A percentile compares a stretch with the other conserved stretches of the same genome.
Conservation (phyloP, 768 basidiomycete species). For the Trichaptum fuscoviolaceum region DNA sequence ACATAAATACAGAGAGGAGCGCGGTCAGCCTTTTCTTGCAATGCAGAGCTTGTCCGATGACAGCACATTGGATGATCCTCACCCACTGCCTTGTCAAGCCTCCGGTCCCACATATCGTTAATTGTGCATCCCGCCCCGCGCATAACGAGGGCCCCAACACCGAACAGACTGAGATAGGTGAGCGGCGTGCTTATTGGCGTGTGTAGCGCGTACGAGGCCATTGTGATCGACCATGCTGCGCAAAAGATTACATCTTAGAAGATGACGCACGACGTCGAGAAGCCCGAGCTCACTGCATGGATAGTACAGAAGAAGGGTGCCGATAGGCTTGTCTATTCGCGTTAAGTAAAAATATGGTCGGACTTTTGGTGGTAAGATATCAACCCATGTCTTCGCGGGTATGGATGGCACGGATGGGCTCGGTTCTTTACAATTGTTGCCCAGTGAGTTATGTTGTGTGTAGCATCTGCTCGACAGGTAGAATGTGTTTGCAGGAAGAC, state of each 20-base stretch:
- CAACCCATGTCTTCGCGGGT: conserved; percentile 53
- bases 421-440: background rate
- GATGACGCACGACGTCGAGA: background rate
- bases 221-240: conserved; percentile 95
- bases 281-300: conserved; percentile 72
- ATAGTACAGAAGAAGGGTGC: conserved; percentile 85
- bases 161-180: conserved; percentile 79
- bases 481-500: background rate
- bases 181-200: conserved; percentile 63
- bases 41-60: background rate
- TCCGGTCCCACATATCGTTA: conserved; percentile 97
- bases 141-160: conserved; percentile 89
- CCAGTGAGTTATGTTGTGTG: background rate
- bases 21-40: conserved; percentile 2
- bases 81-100: conserved; percentile 92
- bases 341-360: conserved; percentile 83
- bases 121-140: conserved; percentile 97
- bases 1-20: conserved; percentile 5
- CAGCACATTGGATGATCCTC: conserved; percentile 17
- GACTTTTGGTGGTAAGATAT: conserved; percentile 49
- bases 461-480: background rate
- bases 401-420: conserved; percentile 6
- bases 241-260: background rate
- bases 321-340: conserved; percentile 94
- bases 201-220: conserved; percentile 82